Conservation (phyloP, 805 yeast species). For the Scheffersomyces amazonensis region DNA sequence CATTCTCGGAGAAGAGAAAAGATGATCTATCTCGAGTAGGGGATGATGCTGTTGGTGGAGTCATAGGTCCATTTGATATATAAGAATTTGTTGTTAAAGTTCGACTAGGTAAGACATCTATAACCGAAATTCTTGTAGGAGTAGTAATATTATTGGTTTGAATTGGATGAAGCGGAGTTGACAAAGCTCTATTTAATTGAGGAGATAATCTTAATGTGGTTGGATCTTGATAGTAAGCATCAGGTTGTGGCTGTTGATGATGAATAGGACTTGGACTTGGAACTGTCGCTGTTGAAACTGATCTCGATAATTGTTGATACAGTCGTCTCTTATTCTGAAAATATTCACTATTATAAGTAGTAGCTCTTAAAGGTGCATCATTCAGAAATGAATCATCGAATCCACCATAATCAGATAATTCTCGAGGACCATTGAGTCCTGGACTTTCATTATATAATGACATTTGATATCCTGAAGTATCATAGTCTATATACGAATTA, state of each 20-base stretch:
- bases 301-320: conserved; percentile 7
- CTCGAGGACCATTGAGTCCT: conserved; percentile 40
- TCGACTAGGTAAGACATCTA: background rate
- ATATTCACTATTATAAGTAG: background rate
- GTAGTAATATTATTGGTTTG: background rate
- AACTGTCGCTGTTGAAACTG: conserved; percentile 2
- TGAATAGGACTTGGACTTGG: too few species aligned
- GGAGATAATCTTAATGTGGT: background rate
- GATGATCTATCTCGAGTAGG: background rate
- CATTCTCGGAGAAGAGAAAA: background rate
- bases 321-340: background rate
- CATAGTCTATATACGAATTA: too few species aligned
- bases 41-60: background rate
- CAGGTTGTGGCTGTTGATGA: background rate
- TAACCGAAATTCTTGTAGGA: background rate
- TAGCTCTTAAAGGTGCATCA: too few species aligned
- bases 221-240: background rate
- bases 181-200: background rate
- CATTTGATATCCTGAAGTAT: too few species aligned
- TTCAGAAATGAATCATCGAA: too few species aligned
- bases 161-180: background rate
- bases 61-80: background rate
- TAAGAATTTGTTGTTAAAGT: background rate
- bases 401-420: conserved; percentile 27
- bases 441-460: conserved; percentile 33